Conservation (phyloP, 2,329 filamentous ascomycete species). For the Xylaria sp. region DNA sequence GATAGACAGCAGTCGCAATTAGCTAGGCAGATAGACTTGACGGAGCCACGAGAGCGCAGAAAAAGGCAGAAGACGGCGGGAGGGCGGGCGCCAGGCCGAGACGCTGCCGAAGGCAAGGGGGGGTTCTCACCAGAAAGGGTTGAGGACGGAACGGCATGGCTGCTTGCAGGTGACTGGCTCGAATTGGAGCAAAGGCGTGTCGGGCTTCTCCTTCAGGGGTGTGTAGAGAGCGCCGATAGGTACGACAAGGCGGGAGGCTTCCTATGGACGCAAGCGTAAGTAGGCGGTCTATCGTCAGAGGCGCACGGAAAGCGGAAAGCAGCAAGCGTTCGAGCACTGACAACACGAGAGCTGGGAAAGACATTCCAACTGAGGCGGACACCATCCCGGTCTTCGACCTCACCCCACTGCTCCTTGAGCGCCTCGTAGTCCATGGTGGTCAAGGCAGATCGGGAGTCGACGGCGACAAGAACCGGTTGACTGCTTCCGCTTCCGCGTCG, state of each 20-base stretch:
- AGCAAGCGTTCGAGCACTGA: constrained; percentile 54
- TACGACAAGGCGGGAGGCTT: constrained; percentile 93
- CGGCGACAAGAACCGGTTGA: constrained; percentile 8
- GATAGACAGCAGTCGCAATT: constrained; percentile 28
- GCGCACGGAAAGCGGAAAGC: constrained; percentile 26
- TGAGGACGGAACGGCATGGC: constrained; percentile 94
- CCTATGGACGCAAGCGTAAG: constrained; percentile 61
- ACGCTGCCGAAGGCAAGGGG: background rate
- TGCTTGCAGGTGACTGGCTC: constrained; percentile 97
- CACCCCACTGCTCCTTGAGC: constrained; percentile 94
- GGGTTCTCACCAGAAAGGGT: constrained; percentile 86
- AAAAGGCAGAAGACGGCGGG: background rate
- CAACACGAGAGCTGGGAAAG: constrained; percentile 97
- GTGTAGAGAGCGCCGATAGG: constrained; percentile 97
- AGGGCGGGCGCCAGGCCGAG: background rate
- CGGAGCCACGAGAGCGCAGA: constrained; percentile 1
- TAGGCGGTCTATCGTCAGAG: constrained; percentile 42
- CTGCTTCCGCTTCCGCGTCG: too few relatives aligned
- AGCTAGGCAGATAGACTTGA: constrained; percentile 8
- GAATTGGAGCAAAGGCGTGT: constrained; percentile 90
- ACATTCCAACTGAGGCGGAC: constrained; percentile 98
- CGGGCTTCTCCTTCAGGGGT: constrained; percentile 91
- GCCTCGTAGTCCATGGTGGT: constrained; percentile 86
- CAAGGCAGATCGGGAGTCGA: background rate
- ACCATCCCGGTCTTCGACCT: constrained; percentile 96